Evolutionary conservation across 2,329 filamentous ascomycete genomes (phyloP).

Genomic region (Epichloe sp.): DNA sequence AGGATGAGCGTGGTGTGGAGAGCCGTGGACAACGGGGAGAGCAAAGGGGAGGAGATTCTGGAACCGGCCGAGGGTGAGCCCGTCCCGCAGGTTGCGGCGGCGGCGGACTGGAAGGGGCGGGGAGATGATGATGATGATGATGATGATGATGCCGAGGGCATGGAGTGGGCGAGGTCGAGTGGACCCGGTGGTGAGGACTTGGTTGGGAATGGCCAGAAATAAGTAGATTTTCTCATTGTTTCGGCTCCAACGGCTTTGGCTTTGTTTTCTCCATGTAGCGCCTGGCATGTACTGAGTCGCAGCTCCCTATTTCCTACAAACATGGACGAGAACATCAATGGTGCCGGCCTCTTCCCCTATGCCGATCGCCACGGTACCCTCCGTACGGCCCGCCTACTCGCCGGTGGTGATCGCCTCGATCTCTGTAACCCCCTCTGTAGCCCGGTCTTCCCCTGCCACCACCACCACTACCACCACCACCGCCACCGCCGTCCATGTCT

Average conservation of each 20-base stretch:
- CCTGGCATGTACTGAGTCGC: not conserved
- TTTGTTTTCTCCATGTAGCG: not conserved
- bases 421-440: conserved; percentile 14
- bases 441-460: conserved; percentile 10
- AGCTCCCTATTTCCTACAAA: not conserved
- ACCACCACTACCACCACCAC: conserved; percentile 1
- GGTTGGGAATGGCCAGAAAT: conserved; percentile 7
- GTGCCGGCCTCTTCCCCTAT: conserved; percentile 21
- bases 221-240: not conserved
- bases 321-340: conserved; percentile 10
- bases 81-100: conserved; percentile 49
- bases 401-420: conserved; percentile 16
- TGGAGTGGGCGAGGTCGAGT: conserved; percentile 23
- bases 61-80: conserved; percentile 55
- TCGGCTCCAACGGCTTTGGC: too few relatives aligned
- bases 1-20: conserved; percentile 78
- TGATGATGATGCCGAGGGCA: conserved; percentile 7
- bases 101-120: conserved; percentile 59
- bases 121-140: conserved; percentile 17
- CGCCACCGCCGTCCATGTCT: conserved; percentile 2
- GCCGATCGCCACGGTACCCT: conserved; percentile 21
- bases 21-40: conserved; percentile 18
- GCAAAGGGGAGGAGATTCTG: conserved; percentile 25
- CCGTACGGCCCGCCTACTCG: conserved; percentile 21
- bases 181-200: conserved; percentile 24